Evolutionary conservation across 2,329 filamentous ascomycete genomes (phyloP), one percentile per base, ranked within the genome.

Genomic region (Fusarium ambrosium): DNA sequence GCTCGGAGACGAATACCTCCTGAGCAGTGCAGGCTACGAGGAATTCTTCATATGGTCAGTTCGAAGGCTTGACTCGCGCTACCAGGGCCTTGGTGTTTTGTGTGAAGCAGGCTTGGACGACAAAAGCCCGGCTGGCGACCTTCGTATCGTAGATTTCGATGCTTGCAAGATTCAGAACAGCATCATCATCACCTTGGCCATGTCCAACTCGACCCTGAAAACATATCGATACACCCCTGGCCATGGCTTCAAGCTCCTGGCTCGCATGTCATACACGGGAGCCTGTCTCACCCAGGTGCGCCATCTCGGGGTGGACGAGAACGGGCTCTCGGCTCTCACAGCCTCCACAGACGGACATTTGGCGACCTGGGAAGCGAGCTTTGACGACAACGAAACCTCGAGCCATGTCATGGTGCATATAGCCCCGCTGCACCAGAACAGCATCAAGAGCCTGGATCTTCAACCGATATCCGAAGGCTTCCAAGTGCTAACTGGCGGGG

Each of bases 1-100:
- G 94, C 91, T 93, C 2, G 88, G 90, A 56, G 89, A 92, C 3
- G 82, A 86, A 1, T 93, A 92, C 76, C 89, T 99, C 3, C 93
- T 98, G 80, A 98, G 94, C 74, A 95, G 94, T 78, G 95, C 91
- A 7, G 97, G 95, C 0, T 92, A 91, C 70, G 96, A 98, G 81
- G 96, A 99, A 82, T 93, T 98, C 73, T 96, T 92, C 77, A 89
- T 95, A 13, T 99, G 97, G 96, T 88, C 90, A 45, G 82, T 96
- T 37, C 86, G 85, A 56, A 79, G 80, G 13, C 81, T 93, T 8
- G 86, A 91, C 29, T 85, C 87, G 2, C 83, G 80, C 14, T 87
- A 87, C 60, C 75, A 76, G 16, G 87, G 88, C 4, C 81, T 92
- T 2, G 90, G 88, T 0, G 86, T 92, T 3, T 82, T 89, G 14